Evolutionary conservation across 768 basidiomycete genomes (phyloP).

Genomic region (Collybia sp.): DNA sequence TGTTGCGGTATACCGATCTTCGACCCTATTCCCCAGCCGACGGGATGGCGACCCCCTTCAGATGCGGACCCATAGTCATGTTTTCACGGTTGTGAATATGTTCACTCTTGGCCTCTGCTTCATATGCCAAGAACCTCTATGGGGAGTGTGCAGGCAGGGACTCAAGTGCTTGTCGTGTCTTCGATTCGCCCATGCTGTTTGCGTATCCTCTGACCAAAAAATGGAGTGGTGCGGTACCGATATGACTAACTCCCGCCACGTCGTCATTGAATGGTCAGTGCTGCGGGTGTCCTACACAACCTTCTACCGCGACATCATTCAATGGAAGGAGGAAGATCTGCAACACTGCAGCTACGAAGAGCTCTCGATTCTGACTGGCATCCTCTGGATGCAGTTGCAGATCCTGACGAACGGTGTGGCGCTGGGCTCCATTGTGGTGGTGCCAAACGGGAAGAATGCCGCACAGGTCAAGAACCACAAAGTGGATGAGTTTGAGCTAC

Average conservation of each 20-base stretch:
- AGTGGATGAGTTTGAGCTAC: constrained; percentile 58
- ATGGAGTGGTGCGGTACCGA: constrained; percentile 35
- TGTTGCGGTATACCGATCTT: constrained; percentile 62
- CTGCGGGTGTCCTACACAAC: constrained; percentile 55
- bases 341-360: constrained; percentile 59
- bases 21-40: constrained; percentile 33
- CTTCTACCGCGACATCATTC: constrained; percentile 41
- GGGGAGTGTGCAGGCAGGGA: constrained; percentile 65
- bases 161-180: constrained; percentile 60
- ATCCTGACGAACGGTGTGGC: constrained; percentile 64
- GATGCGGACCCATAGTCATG: constrained; percentile 35
- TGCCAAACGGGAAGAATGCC: constrained; percentile 25
- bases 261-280: constrained; percentile 46
- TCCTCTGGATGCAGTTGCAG: constrained; percentile 65
- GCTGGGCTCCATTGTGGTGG: constrained; percentile 59
- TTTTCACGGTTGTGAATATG: constrained; percentile 54
- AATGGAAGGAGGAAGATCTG: constrained; percentile 41
- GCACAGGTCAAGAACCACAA: constrained; percentile 22
- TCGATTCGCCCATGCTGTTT: constrained; percentile 54
- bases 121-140: constrained; percentile 63
- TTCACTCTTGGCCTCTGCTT: constrained; percentile 75
- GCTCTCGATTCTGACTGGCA: constrained; percentile 50
- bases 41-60: constrained; percentile 13
- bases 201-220: constrained; percentile 25
- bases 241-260: constrained; percentile 35